A percentile compares a stretch with the other conserved stretches of the same genome.
Conservation (phyloP, 2,329 filamentous ascomycete genomes). For the Diaporthe australafricana region DNA sequence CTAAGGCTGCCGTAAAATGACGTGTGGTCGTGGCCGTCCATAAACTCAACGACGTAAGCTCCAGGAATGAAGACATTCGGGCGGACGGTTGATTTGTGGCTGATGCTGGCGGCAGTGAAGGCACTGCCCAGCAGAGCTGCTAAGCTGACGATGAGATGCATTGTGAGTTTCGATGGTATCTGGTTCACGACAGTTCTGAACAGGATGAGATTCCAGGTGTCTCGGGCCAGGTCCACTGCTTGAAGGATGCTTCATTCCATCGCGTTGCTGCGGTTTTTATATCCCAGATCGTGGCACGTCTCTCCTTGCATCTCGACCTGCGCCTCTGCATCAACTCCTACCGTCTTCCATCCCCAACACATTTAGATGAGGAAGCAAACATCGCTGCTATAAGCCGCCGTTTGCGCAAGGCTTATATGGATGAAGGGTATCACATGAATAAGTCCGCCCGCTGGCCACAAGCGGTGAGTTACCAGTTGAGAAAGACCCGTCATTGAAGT, state of each 20-base stretch:
- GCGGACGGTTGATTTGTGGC: background rate
- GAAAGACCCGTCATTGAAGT: background rate
- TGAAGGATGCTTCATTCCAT: background rate
- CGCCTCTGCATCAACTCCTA: too few species aligned
- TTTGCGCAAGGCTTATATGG: background rate
- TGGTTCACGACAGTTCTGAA: background rate
- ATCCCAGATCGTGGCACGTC: background rate
- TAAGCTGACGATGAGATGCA: slow-evolving; percentile 8
- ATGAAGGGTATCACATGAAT: background rate
- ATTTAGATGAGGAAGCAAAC: background rate
- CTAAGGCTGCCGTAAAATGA: slow-evolving; percentile 39
- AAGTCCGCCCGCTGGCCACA: background rate
- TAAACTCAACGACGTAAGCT: slow-evolving; percentile 43
- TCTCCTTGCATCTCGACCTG: background rate
- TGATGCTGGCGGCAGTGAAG: background rate
- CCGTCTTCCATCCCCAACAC: background rate
- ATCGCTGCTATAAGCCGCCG: slow-evolving; percentile 1
- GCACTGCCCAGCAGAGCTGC: slow-evolving; percentile 18
- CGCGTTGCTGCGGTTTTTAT: background rate
- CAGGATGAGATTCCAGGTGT: background rate
- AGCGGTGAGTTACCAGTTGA: background rate
- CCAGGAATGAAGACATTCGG: slow-evolving; percentile 3
- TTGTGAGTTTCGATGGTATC: background rate
- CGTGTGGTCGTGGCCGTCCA: slow-evolving; percentile 36
- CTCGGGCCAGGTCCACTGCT: too few species aligned